phyloP scores from a whole-genome alignment of 129 eudicot genomes.

The Pittosporum tobira region DNA sequence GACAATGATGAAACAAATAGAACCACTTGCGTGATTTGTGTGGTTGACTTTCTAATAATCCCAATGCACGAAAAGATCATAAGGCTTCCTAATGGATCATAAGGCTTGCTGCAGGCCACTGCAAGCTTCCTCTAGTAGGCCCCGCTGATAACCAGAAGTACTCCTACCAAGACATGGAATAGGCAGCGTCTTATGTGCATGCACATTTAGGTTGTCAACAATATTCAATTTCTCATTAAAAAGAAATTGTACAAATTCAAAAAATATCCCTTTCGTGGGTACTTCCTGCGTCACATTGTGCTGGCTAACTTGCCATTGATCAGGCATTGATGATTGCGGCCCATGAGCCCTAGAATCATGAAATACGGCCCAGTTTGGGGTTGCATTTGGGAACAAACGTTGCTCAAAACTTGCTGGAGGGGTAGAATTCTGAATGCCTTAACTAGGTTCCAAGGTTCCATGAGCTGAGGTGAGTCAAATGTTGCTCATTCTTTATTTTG shows the following conservation, averaged over 20 bases:
- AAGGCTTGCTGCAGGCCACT: background rate
- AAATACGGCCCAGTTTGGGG: slow-evolving; percentile 37
- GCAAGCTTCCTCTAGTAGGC: background rate
- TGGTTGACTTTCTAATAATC: slow-evolving; percentile 36
- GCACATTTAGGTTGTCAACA: too few relatives aligned
- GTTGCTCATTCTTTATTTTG: slow-evolving; percentile 84
- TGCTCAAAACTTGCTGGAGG: slow-evolving; percentile 21
- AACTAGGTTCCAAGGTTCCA: slow-evolving; percentile 26
- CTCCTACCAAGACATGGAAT: too few relatives aligned
- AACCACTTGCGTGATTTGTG: slow-evolving; percentile 61
- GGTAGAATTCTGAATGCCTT: slow-evolving; percentile 16
- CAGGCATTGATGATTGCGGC: slow-evolving; percentile 28
- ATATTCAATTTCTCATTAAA: too few relatives aligned
- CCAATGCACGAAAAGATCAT: slow-evolving; percentile 25
- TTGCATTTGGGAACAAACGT: slow-evolving; percentile 11
- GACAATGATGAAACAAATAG: background rate
- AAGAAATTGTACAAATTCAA: background rate
- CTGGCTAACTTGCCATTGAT: slow-evolving; percentile 30
- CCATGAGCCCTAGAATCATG: slow-evolving; percentile 28
- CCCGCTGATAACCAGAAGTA: background rate
- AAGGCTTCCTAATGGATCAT: background rate
- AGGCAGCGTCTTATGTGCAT: too few relatives aligned
- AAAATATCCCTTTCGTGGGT: slow-evolving; percentile 33
- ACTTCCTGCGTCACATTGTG: slow-evolving; percentile 29
- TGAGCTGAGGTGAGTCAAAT: slow-evolving; percentile 62